phyloP scores from a whole-genome alignment of 164 flowering plant genomes.

The Chloranthus sessilifolius region DNA sequence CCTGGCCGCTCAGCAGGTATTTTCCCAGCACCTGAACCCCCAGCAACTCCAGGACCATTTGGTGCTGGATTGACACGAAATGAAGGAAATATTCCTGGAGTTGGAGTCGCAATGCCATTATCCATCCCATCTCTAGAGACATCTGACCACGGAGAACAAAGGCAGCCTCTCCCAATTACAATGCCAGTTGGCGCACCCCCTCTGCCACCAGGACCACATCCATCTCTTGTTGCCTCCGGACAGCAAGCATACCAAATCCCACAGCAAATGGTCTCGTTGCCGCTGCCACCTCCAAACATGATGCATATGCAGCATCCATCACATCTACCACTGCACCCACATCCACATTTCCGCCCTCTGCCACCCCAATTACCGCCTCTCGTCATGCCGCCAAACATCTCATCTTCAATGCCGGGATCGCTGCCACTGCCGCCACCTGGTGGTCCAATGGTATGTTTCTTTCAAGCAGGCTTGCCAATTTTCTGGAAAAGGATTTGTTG shows the following conservation, averaged over 20 bases:
- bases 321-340: conserved; percentile 56
- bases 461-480: too few species aligned
- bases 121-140: conserved; percentile 60
- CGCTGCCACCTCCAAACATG: conserved; percentile 63
- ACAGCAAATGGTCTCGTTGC: conserved; percentile 61
- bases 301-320: conserved; percentile 72
- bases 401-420: conserved; percentile 53
- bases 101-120: conserved; percentile 93
- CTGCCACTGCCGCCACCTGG: conserved; percentile 39
- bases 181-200: conserved; percentile 83
- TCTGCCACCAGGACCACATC: conserved; percentile 95
- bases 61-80: conserved; percentile 69
- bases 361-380: conserved; percentile 51
- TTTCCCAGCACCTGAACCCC: conserved; percentile 57
- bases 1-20: conserved; percentile 56
- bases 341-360: conserved; percentile 80
- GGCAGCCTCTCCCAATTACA: conserved; percentile 47
- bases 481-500: too few species aligned
- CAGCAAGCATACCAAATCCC: conserved; percentile 75
- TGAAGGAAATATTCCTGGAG: conserved; percentile 96
- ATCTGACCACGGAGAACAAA: conserved; percentile 72
- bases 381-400: conserved; percentile 41
- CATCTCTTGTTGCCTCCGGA: conserved; percentile 58
- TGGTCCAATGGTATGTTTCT: conserved; percentile 68
- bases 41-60: conserved; percentile 86